Evolutionary conservation across 345 rosid species (phyloP), one percentile per base, ranked within the genome.

Genomic region (Murraya paniculata): DNA sequence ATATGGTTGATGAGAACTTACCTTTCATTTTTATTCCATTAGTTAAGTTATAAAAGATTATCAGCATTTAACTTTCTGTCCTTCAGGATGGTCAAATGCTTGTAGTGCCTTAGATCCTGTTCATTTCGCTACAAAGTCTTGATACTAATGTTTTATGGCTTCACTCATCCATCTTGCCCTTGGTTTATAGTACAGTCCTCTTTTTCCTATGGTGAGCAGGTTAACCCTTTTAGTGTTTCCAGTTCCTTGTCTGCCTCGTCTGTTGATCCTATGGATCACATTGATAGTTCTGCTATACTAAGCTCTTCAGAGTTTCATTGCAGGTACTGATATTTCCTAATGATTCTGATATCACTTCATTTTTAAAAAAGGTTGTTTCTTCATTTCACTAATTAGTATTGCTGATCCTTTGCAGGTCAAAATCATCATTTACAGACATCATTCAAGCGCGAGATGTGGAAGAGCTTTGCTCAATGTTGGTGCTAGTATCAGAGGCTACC

Each of bases 401-500:
- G 38, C 45, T 73, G 38, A 56, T 71, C 55, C 45, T 77, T 68
- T 45, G 35, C 65, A 78, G 74, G 25, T 27, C 55, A 72, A 82
- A 85, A 22, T 77, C 78, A 6, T 33, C 68, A 72, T 68, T 75
- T 64, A 81, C 81, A 53, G 73, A 81, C 61, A 62, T 62, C 50
- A 56, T 72, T 75, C 76, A 53, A 74, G 85, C 64, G 27, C 57
- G 9, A 24, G 85, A 72, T 39, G 45, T 65, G 16, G 84, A 59
- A 59, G 70, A 82, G 68, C 71, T 84, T 58, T 78, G 83, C 78
- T 78, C 84, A 16, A 53, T 78, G 61, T 76, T 86, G 80, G 79
- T 77, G 64, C 31, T 56, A 28, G 76, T 53, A 67, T 83, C 85
- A 45, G 84, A 84, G 56, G 85, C 84, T 60, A 83, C 86, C 6